A percentile compares a stretch with the other conserved stretches of the same genome.
These are phyloP conservation scores for Vicia sativa DNA, from an alignment of 306 rosid species.

Conservation along the genomic window DNA sequence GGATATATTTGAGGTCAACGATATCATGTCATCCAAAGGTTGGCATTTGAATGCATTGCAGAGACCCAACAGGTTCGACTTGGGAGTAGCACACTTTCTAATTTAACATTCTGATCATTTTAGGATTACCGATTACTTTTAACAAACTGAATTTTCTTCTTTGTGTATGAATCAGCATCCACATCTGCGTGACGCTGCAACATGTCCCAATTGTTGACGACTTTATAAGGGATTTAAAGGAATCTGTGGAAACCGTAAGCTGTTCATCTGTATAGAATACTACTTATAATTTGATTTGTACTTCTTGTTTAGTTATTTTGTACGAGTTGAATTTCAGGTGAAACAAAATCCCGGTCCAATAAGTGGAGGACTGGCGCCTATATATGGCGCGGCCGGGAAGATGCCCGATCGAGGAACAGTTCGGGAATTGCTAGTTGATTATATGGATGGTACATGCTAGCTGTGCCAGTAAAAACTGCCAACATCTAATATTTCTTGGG, in stretches of 20 bases:
- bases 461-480: constrained; percentile 13
- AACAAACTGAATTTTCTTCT: constrained; percentile 32
- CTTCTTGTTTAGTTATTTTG: constrained; percentile 2
- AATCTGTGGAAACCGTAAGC: constrained; percentile 79
- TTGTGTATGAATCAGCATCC: constrained; percentile 65
- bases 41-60: constrained; percentile 99
- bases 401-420: constrained; percentile 93
- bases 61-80: constrained; percentile 79
- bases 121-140: constrained; percentile 19
- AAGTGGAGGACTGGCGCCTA: constrained; percentile 90
- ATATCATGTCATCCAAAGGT: constrained; percentile 85
- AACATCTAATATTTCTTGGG: constrained; percentile 36
- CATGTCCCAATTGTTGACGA: constrained; percentile 72
- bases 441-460: constrained; percentile 90
- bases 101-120: not conserved
- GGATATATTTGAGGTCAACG: constrained; percentile 94
- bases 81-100: constrained; percentile 2
- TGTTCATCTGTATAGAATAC: constrained; percentile 27
- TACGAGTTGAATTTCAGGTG: constrained; percentile 54
- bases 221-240: constrained; percentile 71
- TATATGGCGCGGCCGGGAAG: constrained; percentile 97
- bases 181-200: constrained; percentile 90
- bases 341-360: constrained; percentile 89
- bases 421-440: constrained; percentile 79
- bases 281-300: constrained; percentile 22